Evolutionary conservation across 495 filamentous ascomycete genomes (phyloP).

Genomic region (Schizothecium vesticola): DNA sequence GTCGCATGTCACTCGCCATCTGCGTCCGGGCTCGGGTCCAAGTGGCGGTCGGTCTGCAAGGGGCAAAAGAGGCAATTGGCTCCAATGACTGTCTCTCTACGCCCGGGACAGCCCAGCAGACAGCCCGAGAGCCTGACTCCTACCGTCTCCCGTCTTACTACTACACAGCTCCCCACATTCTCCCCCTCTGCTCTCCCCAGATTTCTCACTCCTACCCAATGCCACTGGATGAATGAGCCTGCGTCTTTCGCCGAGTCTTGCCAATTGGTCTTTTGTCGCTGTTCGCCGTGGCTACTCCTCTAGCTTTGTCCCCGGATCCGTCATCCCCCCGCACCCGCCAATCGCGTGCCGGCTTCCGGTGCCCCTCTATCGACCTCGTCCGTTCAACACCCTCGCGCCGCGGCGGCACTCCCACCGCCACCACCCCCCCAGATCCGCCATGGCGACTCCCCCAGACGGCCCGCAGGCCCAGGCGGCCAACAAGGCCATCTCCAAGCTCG

Average conservation of each 20-base stretch:
- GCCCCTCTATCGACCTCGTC: neutral
- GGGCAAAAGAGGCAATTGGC: neutral
- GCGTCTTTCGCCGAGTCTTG: neutral
- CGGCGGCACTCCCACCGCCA: neutral
- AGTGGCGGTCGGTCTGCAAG: conserved; percentile 21
- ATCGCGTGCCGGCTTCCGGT: neutral
- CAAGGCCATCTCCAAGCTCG: conserved; percentile 68
- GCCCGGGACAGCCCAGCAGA: neutral
- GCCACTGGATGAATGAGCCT: neutral
- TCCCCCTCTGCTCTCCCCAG: neutral
- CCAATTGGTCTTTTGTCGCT: neutral
- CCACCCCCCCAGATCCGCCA: conserved; percentile 31
- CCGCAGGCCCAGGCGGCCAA: conserved; percentile 35
- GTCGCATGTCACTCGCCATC: conserved; percentile 8
- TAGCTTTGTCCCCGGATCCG: neutral
- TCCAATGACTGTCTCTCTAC: neutral
- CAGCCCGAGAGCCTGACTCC: neutral
- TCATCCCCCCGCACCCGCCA: conserved; percentile 4
- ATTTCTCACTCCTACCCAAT: neutral
- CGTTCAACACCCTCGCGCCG: neutral
- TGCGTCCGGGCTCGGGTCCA: conserved; percentile 23
- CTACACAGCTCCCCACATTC: neutral
- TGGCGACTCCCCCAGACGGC: conserved; percentile 21
- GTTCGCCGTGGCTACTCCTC: neutral
- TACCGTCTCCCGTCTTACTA: neutral